Base-by-base conservation (phyloP, 2,329 filamentous ascomycete species). In the Calonectria henricotiae region DNA sequence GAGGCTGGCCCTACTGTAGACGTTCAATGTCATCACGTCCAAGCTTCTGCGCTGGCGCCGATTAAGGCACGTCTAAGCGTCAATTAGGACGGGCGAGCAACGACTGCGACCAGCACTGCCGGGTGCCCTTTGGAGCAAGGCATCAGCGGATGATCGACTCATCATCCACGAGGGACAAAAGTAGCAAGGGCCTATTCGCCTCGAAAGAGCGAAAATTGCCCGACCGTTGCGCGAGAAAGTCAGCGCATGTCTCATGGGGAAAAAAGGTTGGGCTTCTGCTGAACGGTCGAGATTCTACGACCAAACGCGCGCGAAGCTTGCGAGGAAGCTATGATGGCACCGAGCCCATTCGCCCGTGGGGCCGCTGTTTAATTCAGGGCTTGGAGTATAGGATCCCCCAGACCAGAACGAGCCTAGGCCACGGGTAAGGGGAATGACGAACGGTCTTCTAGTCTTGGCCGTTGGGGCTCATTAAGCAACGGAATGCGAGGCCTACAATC, bases 371-470 rank as follows among this genome's bases (percentile, higher is more conserved):
- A 30, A 67, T 44, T 43, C 55, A 20, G 39, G 65, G 30, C 46
- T 44, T 54, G 46, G 15, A 54, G 54, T 37, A 47, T 44, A 30
- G 47, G 12, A 39, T 25, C 13, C 8, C 35, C 32, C 35, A 63
- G 32, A 9, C 67, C 54, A 61, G n/a, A 69, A 62, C 23, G 17
- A 47, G 67, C 44, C 47, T 65, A 69, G 67, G 20, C 30, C 54
- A 35, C 67, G 67, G 62, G 54, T 69, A 65, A 55, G 67, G 54
- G 67, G 67, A 65, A 62, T 35, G 54, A 47, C 15, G 44, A 51
- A 51, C 17, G 5, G 43, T 39, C 37, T 51, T 65, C 43, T 30
- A 61, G 30, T 49, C 35, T 51, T 51, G 20, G 37, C 30, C 61
- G 30, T 63, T 27, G n/a, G 61, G 44, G 9, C 20, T 63, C 41